A percentile compares a stretch with the other conserved stretches of the same genome.
These are phyloP conservation scores for Neurospora discreta DNA, from an alignment of 495 filamentous ascomycete species.

Conservation along the genomic window DNA sequence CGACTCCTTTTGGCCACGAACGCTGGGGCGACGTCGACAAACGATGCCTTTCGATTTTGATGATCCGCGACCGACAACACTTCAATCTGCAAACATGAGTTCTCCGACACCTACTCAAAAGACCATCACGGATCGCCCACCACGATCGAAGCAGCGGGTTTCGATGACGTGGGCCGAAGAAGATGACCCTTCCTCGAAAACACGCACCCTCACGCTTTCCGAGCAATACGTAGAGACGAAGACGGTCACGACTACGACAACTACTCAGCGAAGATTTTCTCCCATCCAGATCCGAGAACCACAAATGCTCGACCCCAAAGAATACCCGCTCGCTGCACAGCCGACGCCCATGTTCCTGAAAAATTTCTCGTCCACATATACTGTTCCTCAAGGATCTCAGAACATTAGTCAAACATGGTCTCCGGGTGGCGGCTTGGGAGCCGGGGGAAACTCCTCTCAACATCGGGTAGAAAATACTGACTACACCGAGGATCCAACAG, in stretches of 20 bases:
- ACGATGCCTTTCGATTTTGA: background rate
- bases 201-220: conserved; percentile 33
- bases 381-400: conserved; percentile 21
- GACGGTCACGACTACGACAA: conserved; percentile 85
- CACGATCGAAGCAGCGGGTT: conserved; percentile 34
- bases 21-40: background rate
- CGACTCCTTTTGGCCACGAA: background rate
- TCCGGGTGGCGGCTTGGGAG: conserved; percentile 40
- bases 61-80: background rate
- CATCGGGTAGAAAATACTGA: background rate
- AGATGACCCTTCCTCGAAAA: conserved; percentile 21
- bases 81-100: conserved; percentile 7
- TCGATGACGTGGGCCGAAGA: conserved; percentile 36
- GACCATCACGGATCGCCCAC: conserved; percentile 27
- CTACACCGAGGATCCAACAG: background rate
- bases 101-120: conserved; percentile 13
- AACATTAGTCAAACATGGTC: conserved; percentile 48
- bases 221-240: conserved; percentile 51
- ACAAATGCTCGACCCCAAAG: conserved; percentile 70
- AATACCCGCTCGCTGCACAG: conserved; percentile 75
- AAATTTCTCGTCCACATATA: background rate
- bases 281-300: conserved; percentile 70
- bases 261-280: conserved; percentile 80
- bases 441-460: background rate
- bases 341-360: conserved; percentile 31